A percentile compares a stretch with the other conserved stretches of the same genome.
Evolutionary conservation across 345 rosid species (phyloP).

Genomic region (Pugionium dolabratum): DNA sequence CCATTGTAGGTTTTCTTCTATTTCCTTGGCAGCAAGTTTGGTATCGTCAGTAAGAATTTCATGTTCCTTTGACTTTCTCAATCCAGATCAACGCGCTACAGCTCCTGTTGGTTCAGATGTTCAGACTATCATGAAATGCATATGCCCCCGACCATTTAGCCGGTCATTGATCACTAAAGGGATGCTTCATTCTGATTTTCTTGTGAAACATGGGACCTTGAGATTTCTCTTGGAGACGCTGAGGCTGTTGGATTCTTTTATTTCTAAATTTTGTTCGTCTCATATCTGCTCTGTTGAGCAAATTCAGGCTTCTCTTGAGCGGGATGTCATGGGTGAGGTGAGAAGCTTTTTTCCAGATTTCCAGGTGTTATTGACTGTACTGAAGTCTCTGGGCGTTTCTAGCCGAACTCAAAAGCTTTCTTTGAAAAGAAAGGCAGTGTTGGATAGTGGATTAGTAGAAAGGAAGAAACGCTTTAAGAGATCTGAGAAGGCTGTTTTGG

Average conservation of each 20-base stretch:
- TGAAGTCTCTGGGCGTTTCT: slow-evolving; percentile 53
- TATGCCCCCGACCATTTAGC: slow-evolving; percentile 72
- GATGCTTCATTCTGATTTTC: slow-evolving; percentile 75
- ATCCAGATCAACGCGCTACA: slow-evolving; percentile 44
- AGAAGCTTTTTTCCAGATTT: slow-evolving; percentile 74
- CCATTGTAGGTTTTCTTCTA: slow-evolving; percentile 74
- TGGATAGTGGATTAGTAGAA: slow-evolving; percentile 30
- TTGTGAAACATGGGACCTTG: slow-evolving; percentile 83
- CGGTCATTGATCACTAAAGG: slow-evolving; percentile 78
- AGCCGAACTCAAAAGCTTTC: slow-evolving; percentile 34
- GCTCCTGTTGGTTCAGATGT: slow-evolving; percentile 49
- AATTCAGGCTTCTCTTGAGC: slow-evolving; percentile 53
- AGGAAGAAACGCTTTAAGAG: slow-evolving; percentile 47
- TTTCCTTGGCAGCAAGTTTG: slow-evolving; percentile 81
- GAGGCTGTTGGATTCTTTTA: slow-evolving; percentile 66
- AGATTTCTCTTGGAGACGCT: slow-evolving; percentile 78
- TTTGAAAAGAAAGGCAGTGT: slow-evolving; percentile 56
- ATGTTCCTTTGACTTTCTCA: slow-evolving; percentile 59
- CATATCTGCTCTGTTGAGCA: slow-evolving; percentile 37
- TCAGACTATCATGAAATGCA: slow-evolving; percentile 64
- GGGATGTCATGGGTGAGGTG: slow-evolving; percentile 66
- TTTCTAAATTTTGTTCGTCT: slow-evolving; percentile 37
- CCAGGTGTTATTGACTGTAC: slow-evolving; percentile 66
- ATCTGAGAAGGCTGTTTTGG: slow-evolving; percentile 40
- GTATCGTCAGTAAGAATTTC: slow-evolving; percentile 57